Base-by-base conservation (phyloP, 345 rosid species). In the Clarkia xantiana region DNA sequence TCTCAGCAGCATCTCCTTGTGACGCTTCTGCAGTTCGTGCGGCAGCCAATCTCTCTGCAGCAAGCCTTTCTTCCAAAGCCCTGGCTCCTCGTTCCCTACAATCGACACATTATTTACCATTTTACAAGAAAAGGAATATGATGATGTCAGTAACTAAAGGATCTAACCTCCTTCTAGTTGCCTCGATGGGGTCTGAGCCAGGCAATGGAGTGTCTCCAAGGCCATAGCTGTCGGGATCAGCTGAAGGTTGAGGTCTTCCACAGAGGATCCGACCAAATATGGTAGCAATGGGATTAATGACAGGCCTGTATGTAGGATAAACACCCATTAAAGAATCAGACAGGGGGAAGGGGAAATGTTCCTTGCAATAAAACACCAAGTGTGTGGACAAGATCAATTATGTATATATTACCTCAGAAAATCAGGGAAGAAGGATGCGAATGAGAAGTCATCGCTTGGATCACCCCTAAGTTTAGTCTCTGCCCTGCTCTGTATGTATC, bases 71-170 rank as follows among this genome's bases (percentile, higher is more conserved):
- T 71, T 86, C 98, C 45, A 86, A 66, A 9, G 99, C 96, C 58
- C 95, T 78, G 15, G 96, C 96, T 25, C 96, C 98, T 61, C 94
- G 79, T 76, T 91, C 96, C 71, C 96, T 91, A 86, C 84, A 72
- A 7, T 40, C 8, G 13, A 49, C 6, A 14, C 39, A 49, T 15
- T 13, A 25, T 1, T 48, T 1, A 13, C 15, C 34, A 11, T 47
- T 19, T 19, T 1, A 6, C 29, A 2, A 20, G 1, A 47, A 14
- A 22, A 47, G 19, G 9, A 2, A 23, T 47, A 7, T 3, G 4
- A 29, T 29, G 36, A 29, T 29, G 36, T 7, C 8, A 38, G 20
- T 18, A 15, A 56, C 14, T 14, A 45, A 42, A 44, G 18, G 42
- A 51, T 42, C n/a, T 56, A 72, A 84, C 99, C 99, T 84, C 67